Evolutionary conservation across 768 basidiomycete genomes (phyloP).

Genomic region (Xerocomellus chrysenteron): DNA sequence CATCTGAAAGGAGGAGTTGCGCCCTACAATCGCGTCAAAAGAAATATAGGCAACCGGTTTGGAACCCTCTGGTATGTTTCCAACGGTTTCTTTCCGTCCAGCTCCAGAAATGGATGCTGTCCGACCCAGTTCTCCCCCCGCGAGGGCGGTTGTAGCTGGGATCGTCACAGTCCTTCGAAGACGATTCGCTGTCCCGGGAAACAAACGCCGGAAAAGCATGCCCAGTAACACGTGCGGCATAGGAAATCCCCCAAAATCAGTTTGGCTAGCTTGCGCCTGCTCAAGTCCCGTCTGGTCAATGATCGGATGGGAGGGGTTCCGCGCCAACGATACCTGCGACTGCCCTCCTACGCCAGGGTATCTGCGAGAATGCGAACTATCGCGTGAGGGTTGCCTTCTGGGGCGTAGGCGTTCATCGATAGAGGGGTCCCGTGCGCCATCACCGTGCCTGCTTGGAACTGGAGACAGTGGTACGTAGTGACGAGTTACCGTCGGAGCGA

Average conservation of each 20-base stretch:
- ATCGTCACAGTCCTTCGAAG: slow-evolving; percentile 75
- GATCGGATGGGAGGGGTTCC: slow-evolving; percentile 12
- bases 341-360: slow-evolving; percentile 7
- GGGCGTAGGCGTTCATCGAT: slow-evolving; percentile 9
- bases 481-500: slow-evolving; percentile 39
- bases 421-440: background rate
- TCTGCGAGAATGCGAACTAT: slow-evolving; percentile 15
- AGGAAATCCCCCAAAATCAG: slow-evolving; percentile 72
- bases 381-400: slow-evolving; percentile 6
- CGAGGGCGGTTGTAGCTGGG: slow-evolving; percentile 62
- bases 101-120: slow-evolving; percentile 19
- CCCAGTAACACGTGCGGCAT: slow-evolving; percentile 60
- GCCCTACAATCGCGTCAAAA: slow-evolving; percentile 82
- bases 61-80: slow-evolving; percentile 38
- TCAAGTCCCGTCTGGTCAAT: slow-evolving; percentile 15
- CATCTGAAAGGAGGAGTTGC: slow-evolving; percentile 70
- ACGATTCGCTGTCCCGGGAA: slow-evolving; percentile 59
- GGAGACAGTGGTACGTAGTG: slow-evolving; percentile 24
- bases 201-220: slow-evolving; percentile 49
- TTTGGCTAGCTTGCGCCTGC: slow-evolving; percentile 34
- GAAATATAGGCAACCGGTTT: slow-evolving; percentile 75
- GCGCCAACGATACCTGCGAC: slow-evolving; percentile 17
- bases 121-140: slow-evolving; percentile 30
- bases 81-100: background rate
- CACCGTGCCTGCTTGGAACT: slow-evolving; percentile 29